Evolutionary conservation across 1,139 yeast species (phyloP).

Genomic region (Yamadazyma triangularis): DNA sequence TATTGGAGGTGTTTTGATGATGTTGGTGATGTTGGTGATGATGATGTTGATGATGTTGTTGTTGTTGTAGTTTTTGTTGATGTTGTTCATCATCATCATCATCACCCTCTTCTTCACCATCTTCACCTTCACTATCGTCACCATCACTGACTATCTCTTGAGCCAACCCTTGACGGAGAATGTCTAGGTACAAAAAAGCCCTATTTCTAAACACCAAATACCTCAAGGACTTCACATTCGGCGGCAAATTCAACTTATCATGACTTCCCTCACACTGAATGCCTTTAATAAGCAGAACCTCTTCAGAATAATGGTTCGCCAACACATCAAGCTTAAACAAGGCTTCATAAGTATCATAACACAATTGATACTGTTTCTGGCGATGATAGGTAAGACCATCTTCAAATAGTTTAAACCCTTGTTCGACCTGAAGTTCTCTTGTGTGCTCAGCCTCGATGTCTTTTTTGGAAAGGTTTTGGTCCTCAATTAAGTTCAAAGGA

Average conservation of each 20-base stretch:
- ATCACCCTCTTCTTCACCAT: slow-evolving; percentile 4
- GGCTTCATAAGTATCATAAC: slow-evolving; percentile 54
- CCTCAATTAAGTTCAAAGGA: slow-evolving; percentile 76
- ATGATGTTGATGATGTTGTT: too few species aligned
- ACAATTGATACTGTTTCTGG: slow-evolving; percentile 38
- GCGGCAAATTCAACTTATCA: slow-evolving; percentile 54
- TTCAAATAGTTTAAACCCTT: slow-evolving; percentile 75
- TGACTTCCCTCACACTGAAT: slow-evolving; percentile 33
- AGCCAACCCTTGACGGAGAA: slow-evolving; percentile 13
- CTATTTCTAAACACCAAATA: slow-evolving; percentile 79
- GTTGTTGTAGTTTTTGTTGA: too few species aligned
- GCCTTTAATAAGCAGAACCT: slow-evolving; percentile 34
- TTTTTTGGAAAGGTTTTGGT: slow-evolving; percentile 46
- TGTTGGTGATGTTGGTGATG: too few species aligned
- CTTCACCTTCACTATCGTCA: slow-evolving; percentile 5
- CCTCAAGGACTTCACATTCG: slow-evolving; percentile 67
- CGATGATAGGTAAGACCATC: slow-evolving; percentile 63
- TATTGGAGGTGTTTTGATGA: too few species aligned
- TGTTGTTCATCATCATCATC: slow-evolving; percentile 6
- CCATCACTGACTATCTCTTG: slow-evolving; percentile 24
- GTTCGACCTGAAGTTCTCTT: slow-evolving; percentile 82
- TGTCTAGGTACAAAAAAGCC: slow-evolving; percentile 64
- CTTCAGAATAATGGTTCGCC: slow-evolving; percentile 45
- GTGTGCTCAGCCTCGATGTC: slow-evolving; percentile 82
- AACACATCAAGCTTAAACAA: slow-evolving; percentile 68